These are phyloP conservation scores for Shiraia sp. DNA, from an alignment of 2,329 filamentous ascomycete species.

Conservation along the genomic window DNA sequence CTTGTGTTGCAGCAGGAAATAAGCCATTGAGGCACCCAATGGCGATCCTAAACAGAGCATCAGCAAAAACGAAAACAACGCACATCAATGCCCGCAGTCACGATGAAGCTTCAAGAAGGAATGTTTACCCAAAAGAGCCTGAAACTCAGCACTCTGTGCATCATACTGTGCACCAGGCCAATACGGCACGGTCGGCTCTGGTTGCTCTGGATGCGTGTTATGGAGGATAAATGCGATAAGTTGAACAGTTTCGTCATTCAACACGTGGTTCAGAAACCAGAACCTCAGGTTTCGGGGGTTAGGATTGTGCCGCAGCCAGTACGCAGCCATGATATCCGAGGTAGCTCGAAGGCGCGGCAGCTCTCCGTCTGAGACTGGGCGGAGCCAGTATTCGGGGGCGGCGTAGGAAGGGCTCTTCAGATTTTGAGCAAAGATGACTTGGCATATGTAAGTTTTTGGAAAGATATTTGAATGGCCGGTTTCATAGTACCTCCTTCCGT, in stretches of 20 bases:
- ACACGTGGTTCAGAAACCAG: slow-evolving; percentile 5
- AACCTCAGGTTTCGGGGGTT: slow-evolving; percentile 10
- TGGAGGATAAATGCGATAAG: slow-evolving; percentile 7
- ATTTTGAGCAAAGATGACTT: background rate
- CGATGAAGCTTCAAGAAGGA: no score
- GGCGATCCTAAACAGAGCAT: background rate
- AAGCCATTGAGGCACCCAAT: slow-evolving; percentile 2
- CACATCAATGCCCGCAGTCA: no score
- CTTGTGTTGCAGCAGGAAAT: slow-evolving; percentile 4
- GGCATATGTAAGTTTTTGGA: no score
- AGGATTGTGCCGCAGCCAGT: slow-evolving; percentile 8
- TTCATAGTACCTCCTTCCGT: background rate
- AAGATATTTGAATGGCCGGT: no score
- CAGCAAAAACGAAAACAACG: background rate
- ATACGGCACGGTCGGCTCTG: no score
- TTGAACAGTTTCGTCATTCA: slow-evolving; percentile 3
- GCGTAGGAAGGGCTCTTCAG: background rate
- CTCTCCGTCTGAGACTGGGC: background rate
- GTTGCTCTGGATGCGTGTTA: background rate
- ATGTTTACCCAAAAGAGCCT: background rate
- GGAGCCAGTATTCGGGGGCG: background rate
- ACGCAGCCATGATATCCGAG: slow-evolving; percentile 17
- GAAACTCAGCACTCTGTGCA: background rate
- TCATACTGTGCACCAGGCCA: background rate
- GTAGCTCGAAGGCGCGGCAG: slow-evolving; percentile 7